These are phyloP conservation scores for Phytophthora rubi DNA, from an alignment of 352 stramenopile species.

Conservation along the genomic window DNA sequence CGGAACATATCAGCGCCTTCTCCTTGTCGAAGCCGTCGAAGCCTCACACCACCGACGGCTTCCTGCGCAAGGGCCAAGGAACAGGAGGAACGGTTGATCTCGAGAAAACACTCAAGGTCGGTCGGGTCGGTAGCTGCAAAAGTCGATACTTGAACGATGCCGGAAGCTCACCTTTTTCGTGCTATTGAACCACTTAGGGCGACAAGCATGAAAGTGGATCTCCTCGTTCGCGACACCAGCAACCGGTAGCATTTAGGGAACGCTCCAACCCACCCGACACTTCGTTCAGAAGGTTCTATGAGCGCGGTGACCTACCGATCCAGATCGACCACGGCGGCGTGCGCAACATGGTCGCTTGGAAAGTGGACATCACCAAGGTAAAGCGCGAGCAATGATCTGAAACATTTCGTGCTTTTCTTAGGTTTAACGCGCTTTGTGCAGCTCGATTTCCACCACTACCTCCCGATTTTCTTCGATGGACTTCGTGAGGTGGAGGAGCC, in stretches of 20 bases:
- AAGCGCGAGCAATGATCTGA: background rate
- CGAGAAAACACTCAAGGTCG: conserved; percentile 55
- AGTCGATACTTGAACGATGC: background rate
- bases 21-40: conserved; percentile 91
- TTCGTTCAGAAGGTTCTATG: conserved; percentile 90
- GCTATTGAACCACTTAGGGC: conserved; percentile 13
- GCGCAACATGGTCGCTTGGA: conserved; percentile 97
- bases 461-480: conserved; percentile 98
- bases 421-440: conserved; percentile 34
- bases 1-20: conserved; percentile 84
- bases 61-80: conserved; percentile 92
- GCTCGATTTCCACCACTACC: conserved; percentile 98
- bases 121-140: background rate
- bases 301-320: conserved; percentile 95
- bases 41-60: conserved; percentile 85
- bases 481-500: conserved; percentile 96
- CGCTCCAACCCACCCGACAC: conserved; percentile 94
- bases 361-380: conserved; percentile 94
- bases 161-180: background rate
- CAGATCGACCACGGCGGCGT: conserved; percentile 97
- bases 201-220: conserved; percentile 54
- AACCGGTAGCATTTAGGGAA: conserved; percentile 90
- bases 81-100: conserved; percentile 84
- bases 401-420: background rate
- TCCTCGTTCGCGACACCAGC: conserved; percentile 54